phyloP scores from a whole-genome alignment of 805 yeast species.

The Starmerella tilneyi region DNA sequence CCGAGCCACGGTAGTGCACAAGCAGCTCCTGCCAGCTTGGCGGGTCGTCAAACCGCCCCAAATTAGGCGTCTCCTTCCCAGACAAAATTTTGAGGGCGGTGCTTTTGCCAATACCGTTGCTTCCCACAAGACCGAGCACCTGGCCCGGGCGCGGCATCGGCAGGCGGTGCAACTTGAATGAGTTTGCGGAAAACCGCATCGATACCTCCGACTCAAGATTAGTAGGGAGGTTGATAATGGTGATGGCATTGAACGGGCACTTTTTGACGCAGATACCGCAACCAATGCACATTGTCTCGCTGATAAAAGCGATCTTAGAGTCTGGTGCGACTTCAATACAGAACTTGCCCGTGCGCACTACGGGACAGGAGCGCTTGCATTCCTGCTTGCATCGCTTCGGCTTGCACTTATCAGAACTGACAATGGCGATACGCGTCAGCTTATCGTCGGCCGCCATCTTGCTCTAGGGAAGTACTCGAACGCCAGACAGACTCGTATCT shows the following conservation, averaged over 20 bases:
- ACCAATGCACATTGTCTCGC: conserved; percentile 90
- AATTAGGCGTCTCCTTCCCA: conserved; percentile 94
- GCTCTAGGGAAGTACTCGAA: neutral
- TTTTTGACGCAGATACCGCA: conserved; percentile 99
- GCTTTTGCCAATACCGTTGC: conserved; percentile 98
- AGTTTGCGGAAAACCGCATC: conserved; percentile 94
- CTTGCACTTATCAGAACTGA: conserved; percentile 86
- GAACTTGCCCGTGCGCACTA: conserved; percentile 91
- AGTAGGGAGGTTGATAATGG: conserved; percentile 91
- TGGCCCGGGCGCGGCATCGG: conserved; percentile 99
- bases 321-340: conserved; percentile 94
- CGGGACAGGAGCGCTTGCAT: conserved; percentile 95
- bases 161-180: conserved; percentile 90
- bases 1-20: conserved; percentile 89
- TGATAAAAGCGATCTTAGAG: conserved; percentile 85
- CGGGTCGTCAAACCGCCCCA: conserved; percentile 89
- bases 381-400: conserved; percentile 98
- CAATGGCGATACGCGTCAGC: conserved; percentile 74
- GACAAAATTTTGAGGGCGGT: conserved; percentile 94
- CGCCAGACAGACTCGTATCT: neutral
- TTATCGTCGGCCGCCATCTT: conserved; percentile 13
- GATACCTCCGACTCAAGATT: conserved; percentile 87
- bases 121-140: conserved; percentile 93
- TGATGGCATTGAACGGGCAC: conserved; percentile 96
- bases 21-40: conserved; percentile 96